Percentiles rank a stretch among this genome's conserved stretches.
Evolutionary conservation across 2,329 filamentous ascomycete genomes (phyloP).

Genomic region (Xylariaceae sp.): DNA sequence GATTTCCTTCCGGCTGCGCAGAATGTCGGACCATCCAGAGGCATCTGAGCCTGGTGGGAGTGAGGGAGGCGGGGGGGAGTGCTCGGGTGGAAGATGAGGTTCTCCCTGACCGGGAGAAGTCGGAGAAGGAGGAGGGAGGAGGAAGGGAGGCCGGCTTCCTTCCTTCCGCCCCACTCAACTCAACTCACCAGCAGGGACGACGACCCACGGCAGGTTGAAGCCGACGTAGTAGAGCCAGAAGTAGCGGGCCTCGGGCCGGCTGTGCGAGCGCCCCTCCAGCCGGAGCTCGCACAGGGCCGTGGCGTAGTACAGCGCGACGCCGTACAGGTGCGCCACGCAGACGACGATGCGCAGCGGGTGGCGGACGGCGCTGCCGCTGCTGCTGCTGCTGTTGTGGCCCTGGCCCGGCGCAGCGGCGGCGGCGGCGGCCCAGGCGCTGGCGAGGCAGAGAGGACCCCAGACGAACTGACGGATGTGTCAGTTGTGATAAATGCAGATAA

Average conservation of each 20-base stretch:
- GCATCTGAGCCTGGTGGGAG: too few species aligned
- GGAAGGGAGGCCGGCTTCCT: too few species aligned
- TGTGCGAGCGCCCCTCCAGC: slow-evolving; percentile 39
- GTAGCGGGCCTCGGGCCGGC: slow-evolving; percentile 52
- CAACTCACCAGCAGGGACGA: slow-evolving; percentile 49
- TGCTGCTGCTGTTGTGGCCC: slow-evolving; percentile 39
- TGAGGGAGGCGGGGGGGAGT: too few species aligned
- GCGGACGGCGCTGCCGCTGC: slow-evolving; percentile 34
- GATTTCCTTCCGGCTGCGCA: too few species aligned
- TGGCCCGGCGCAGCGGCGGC: too few species aligned
- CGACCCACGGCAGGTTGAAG: slow-evolving; percentile 53
- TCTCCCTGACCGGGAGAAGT: too few species aligned
- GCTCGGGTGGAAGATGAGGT: too few species aligned
- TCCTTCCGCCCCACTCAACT: background rate
- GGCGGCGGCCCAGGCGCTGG: too few species aligned
- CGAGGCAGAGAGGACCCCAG: slow-evolving; percentile 53
- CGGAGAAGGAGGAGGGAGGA: too few species aligned
- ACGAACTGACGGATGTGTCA: slow-evolving; percentile 38
- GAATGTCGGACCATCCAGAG: too few species aligned
- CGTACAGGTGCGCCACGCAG: slow-evolving; percentile 50
- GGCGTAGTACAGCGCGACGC: slow-evolving; percentile 54
- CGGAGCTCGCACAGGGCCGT: slow-evolving; percentile 45
- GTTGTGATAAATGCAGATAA: too few species aligned
- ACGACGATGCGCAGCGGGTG: slow-evolving; percentile 44
- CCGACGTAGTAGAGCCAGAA: slow-evolving; percentile 58